These are phyloP conservation scores for Leersia perrieri DNA, from an alignment of 176 grass and related monocot species.

Conservation along the genomic window DNA sequence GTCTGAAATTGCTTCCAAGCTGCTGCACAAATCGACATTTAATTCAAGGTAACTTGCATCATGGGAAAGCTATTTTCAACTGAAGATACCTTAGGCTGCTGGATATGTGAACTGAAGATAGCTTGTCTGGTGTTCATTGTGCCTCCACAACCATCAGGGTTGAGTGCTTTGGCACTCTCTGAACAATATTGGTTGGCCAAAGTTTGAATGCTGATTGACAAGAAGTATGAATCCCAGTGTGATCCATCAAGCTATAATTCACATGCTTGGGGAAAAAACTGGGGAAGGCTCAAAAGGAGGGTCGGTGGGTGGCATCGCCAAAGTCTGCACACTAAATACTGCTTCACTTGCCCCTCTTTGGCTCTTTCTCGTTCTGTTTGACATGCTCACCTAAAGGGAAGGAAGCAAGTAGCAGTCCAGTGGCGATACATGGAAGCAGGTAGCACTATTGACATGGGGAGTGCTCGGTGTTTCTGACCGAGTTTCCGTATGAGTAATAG, in stretches of 20 bases:
- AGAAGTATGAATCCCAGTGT: background rate
- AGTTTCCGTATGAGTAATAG: background rate
- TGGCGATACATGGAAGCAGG: background rate
- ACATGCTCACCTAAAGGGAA: background rate
- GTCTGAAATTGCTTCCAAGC: constrained; percentile 2
- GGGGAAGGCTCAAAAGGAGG: background rate
- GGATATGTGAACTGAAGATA: background rate
- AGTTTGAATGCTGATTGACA: background rate
- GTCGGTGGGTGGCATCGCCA: background rate
- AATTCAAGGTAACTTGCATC: background rate
- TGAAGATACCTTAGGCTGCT: background rate
- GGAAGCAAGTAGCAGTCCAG: background rate
- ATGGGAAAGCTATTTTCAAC: background rate
- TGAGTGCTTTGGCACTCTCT: background rate
- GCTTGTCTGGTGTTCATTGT: background rate
- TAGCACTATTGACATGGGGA: background rate
- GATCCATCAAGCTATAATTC: background rate
- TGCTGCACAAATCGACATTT: background rate
- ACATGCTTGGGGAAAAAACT: background rate
- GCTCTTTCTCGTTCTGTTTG: background rate
- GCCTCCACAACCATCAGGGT: background rate
- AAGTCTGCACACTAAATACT: background rate
- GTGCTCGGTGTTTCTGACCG: background rate
- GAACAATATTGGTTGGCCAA: background rate
- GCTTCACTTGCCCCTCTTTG: background rate